Evolutionary conservation across 352 stramenopile genomes (phyloP), one percentile per base, ranked within the genome.

Genomic region (Phytophthora niederhauseri): DNA sequence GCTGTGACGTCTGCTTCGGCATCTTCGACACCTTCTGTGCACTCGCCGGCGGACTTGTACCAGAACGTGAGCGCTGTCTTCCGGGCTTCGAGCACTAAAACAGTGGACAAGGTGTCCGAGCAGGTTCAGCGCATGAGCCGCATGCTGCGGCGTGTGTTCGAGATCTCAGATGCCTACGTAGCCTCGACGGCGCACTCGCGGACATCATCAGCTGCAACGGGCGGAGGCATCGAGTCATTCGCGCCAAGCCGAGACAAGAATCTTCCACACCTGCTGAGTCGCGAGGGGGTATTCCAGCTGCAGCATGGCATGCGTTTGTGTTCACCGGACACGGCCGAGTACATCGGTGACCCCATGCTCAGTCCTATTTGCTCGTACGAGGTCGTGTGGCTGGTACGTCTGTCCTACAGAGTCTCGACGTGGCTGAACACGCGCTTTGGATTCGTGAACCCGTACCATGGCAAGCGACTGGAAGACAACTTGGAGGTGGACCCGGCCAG

Each of bases 121-220:
- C 77, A 85, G 15, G 80, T 92, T 14, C 80, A 92, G 59, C 82
- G 85, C 11, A 64, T 93, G n/a, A 90, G 87, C 51, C 81, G 84
- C 22, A 82, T 83, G 49, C 54, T 96, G 19, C 85, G 89, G 17
- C 75, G 78, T 26, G 82, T 95, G 28, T 95, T 96, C 54, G 85
- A 94, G 58, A 96, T 96, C 48, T 94, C 89, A 55, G 85, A 94
- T 61, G 84, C 87, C 14, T 96, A 96, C 65, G 89, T 96, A 36
- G 80, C 89, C 1, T 94, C 87, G 30, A 90, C 87, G 17, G 79
- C 76, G 43, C 83, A 92, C 70, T 82, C 83, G 20, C 80, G 78
- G 2, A 85, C 78, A 38, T 78, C 74, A 1, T 68, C 71, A 58
- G 45, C 56, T 51, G 64, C 67, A 49, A 69, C 66, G 5, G 49